Percentiles rank a stretch among this genome's conserved stretches.
Conservation (phyloP, 1,139 yeast species). For the Zygoascus meyerae region DNA sequence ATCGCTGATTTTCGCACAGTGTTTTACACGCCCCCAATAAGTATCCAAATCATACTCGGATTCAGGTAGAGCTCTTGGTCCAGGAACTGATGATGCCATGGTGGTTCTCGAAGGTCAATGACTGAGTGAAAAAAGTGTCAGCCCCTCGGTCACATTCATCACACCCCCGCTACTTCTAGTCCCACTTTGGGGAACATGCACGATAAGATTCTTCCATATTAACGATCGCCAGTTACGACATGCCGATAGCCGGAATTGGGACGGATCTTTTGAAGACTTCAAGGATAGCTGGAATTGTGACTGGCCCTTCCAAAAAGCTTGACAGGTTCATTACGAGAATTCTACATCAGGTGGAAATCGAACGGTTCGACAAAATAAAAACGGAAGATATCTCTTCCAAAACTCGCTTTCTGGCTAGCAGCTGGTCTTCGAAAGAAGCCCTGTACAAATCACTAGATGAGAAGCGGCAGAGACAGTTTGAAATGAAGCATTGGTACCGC, state of each 20-base stretch:
- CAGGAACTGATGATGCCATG: constrained; percentile 88
- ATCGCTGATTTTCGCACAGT: constrained; percentile 87
- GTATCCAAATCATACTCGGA: constrained; percentile 73
- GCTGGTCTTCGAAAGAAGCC: constrained; percentile 79
- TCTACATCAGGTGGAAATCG: constrained; percentile 37
- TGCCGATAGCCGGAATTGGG: constrained; percentile 48
- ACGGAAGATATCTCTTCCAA: constrained; percentile 3
- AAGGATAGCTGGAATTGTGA: constrained; percentile 45
- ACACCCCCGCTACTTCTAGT: too few species aligned
- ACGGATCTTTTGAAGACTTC: constrained; percentile 51
- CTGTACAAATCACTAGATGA: constrained; percentile 54
- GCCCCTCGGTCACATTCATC: too few species aligned
- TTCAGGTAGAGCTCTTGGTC: constrained; percentile 69
- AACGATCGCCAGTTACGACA: constrained; percentile 4
- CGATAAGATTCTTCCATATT: too few species aligned
- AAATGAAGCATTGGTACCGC: constrained; percentile 60
- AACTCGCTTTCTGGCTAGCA: constrained; percentile 43
- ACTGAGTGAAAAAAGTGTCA: too few species aligned
- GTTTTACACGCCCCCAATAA: constrained; percentile 90
- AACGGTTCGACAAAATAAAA: not conserved
- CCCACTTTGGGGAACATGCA: too few species aligned
- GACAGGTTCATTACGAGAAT: constrained; percentile 44
- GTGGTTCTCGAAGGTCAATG: not conserved
- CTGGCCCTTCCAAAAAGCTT: constrained; percentile 22
- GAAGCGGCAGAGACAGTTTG: constrained; percentile 46